Percentiles rank a stretch among this genome's conserved stretches.
Evolutionary conservation across 2,329 filamentous ascomycete species (phyloP).

Genomic region (Exserohilum turcica): DNA sequence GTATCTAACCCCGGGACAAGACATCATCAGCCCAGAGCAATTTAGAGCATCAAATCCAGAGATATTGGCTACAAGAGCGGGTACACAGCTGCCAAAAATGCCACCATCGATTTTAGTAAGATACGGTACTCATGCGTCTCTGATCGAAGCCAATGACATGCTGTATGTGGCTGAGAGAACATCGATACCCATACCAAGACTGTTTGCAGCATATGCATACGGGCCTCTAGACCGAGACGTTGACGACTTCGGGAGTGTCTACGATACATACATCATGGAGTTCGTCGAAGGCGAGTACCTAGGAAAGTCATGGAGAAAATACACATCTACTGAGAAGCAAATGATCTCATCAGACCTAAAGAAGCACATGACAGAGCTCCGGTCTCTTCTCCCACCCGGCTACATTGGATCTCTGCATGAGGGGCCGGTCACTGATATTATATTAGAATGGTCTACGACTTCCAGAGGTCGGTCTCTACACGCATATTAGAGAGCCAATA

Average conservation of each 20-base stretch:
- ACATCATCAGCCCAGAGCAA: constrained; percentile 24
- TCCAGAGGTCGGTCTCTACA: constrained; percentile 15
- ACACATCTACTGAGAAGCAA: constrained; percentile 21
- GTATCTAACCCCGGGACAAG: constrained; percentile 21
- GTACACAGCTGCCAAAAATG: constrained; percentile 16
- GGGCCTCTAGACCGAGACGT: constrained; percentile 20
- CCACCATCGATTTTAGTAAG: constrained; percentile 20
- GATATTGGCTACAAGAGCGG: constrained; percentile 1
- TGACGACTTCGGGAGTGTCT: constrained; percentile 16
- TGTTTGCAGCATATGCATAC: constrained; percentile 26
- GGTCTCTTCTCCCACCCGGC: constrained; percentile 16
- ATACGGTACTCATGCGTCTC: constrained; percentile 23
- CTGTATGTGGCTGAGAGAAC: constrained; percentile 23
- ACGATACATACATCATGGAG: constrained; percentile 27
- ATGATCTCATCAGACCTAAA: constrained; percentile 21
- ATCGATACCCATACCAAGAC: constrained; percentile 24
- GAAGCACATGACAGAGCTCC: constrained; percentile 22
- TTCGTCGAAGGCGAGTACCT: constrained; percentile 23
- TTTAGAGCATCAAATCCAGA: constrained; percentile 17
- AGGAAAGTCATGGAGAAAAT: constrained; percentile 18
- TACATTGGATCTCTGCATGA: constrained; percentile 25
- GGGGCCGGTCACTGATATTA: constrained; percentile 27
- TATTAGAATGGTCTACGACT: constrained; percentile 28
- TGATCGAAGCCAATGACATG: constrained; percentile 27
- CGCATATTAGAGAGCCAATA: neutral